phyloP scores from a whole-genome alignment of 331 rosid species.

The Malus hybrid region DNA sequence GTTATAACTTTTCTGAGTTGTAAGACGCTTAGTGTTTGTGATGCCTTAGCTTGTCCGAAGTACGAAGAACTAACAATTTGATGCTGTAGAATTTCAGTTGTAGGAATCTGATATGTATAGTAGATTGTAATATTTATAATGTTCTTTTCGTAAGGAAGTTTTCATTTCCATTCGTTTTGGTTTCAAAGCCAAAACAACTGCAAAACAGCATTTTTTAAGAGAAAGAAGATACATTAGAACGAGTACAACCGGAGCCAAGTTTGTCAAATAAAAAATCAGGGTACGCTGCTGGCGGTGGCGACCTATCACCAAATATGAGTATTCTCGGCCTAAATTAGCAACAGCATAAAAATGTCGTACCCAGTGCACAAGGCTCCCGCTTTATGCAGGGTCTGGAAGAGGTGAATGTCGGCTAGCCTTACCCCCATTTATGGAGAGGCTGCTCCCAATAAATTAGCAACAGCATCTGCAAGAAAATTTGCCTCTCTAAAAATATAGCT shows the following conservation, averaged over 20 bases:
- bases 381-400: too few relatives aligned
- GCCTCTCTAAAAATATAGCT: too few relatives aligned
- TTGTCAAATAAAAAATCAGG: too few relatives aligned
- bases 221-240: too few relatives aligned
- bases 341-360: background rate
- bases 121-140: background rate
- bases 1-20: background rate
- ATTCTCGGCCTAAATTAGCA: background rate
- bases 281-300: too few relatives aligned
- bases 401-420: too few relatives aligned
- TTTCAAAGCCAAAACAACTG: background rate
- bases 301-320: background rate
- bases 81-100: background rate
- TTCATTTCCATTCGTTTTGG: background rate
- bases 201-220: background rate
- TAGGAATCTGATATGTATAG: background rate
- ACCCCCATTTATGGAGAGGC: too few relatives aligned
- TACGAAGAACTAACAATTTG: background rate
- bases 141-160: background rate
- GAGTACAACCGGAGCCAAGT: too few relatives aligned
- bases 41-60: background rate
- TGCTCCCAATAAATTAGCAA: too few relatives aligned
- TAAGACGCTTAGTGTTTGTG: background rate
- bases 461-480: background rate
- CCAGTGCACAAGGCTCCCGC: too few relatives aligned